These are phyloP conservation scores for Diaporthe sp. DNA, from an alignment of 2,329 filamentous ascomycete species.

Conservation along the genomic window DNA sequence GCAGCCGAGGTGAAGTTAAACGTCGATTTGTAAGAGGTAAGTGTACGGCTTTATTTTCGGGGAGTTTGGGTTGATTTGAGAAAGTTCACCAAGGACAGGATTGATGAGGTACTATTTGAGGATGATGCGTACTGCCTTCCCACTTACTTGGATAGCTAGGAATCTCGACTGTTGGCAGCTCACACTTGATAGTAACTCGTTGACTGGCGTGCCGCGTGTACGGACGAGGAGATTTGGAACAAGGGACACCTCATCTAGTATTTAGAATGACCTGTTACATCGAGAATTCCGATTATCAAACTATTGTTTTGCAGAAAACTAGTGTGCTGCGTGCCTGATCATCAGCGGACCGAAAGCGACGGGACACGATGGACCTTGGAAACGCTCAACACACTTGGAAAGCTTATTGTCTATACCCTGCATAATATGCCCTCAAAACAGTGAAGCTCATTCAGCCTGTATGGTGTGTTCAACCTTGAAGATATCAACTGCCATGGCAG, in stretches of 20 bases:
- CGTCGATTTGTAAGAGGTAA: too few relatives aligned
- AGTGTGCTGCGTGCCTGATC: neutral
- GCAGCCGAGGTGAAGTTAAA: neutral
- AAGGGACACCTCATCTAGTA: neutral
- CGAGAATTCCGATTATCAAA: too few relatives aligned
- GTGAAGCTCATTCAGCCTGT: neutral
- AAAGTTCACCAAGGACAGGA: neutral
- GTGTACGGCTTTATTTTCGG: constrained; percentile 1
- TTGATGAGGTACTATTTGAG: neutral
- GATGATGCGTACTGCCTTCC: neutral
- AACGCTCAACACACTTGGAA: neutral
- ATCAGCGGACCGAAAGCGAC: neutral
- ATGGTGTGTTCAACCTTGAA: too few relatives aligned
- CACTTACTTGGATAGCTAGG: neutral
- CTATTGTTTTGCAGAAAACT: neutral
- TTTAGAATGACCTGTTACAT: neutral
- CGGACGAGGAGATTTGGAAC: neutral
- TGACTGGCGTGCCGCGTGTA: neutral
- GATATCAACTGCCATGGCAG: neutral
- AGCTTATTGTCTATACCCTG: neutral
- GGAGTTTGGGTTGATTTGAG: too few relatives aligned
- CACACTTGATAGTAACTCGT: neutral
- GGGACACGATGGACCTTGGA: neutral
- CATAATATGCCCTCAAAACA: neutral
- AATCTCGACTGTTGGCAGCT: neutral